Evolutionary conservation across 176 grass and related monocot species (phyloP).

Genomic region (Oryza australiensis): DNA sequence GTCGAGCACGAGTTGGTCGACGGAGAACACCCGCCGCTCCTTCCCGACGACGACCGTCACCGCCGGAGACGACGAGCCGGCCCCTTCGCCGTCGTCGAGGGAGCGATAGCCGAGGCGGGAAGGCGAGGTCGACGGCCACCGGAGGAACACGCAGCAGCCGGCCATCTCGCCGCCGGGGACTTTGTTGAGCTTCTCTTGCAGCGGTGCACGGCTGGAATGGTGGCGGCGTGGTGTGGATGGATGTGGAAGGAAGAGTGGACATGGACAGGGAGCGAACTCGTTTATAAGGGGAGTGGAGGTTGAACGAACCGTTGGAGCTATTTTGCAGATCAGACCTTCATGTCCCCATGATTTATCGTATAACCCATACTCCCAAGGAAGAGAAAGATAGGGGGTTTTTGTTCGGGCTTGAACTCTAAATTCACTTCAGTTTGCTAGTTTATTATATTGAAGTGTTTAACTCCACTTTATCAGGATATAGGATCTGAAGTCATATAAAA

Average conservation of each 20-base stretch:
- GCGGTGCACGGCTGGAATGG: background rate
- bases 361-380: background rate
- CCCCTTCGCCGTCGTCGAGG: constrained; percentile 8
- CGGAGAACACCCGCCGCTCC: constrained; percentile 80
- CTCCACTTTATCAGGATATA: no score
- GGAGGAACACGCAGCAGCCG: constrained; percentile 88
- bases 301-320: constrained; percentile 25
- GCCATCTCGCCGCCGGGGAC: constrained; percentile 31
- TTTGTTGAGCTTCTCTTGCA: constrained; percentile 18
- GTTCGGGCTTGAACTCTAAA: no score
- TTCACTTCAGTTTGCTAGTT: no score
- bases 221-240: background rate
- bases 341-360: background rate
- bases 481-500: no score
- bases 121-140: constrained; percentile 52
- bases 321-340: background rate
- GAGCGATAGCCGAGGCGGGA: constrained; percentile 66
- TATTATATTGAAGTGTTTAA: no score
- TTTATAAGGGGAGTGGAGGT: constrained; percentile 27
- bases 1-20: constrained; percentile 84
- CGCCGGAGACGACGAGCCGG: background rate
- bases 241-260: background rate
- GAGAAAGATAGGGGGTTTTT: no score
- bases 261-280: background rate
- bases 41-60: constrained; percentile 90